A percentile compares a stretch with the other conserved stretches of the same genome.
phyloP scores from a whole-genome alignment of 805 yeast genomes.

The Candida vartiovaarae region DNA sequence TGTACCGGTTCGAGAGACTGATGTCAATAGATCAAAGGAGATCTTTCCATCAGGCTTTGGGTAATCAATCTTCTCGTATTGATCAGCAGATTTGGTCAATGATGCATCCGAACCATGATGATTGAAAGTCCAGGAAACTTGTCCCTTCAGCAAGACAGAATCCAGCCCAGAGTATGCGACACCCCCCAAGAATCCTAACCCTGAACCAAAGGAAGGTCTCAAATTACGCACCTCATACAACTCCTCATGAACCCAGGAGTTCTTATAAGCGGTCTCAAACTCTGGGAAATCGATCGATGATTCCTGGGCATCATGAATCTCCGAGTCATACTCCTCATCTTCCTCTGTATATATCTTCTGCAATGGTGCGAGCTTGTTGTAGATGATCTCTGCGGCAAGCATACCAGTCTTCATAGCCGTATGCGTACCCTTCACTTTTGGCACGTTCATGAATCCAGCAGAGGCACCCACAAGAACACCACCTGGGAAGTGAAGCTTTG shows the following conservation, averaged over 20 bases:
- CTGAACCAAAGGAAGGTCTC: slow-evolving; percentile 81
- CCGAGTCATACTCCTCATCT: slow-evolving; percentile 34
- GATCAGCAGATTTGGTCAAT: slow-evolving; percentile 59
- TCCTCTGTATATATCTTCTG: slow-evolving; percentile 34
- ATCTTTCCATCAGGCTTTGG: slow-evolving; percentile 95
- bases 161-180: slow-evolving; percentile 77
- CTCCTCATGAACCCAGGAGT: slow-evolving; percentile 86
- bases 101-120: slow-evolving; percentile 66
- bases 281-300: slow-evolving; percentile 42
- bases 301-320: slow-evolving; percentile 32
- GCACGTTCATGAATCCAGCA: slow-evolving; percentile 96
- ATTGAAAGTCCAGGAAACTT: slow-evolving; percentile 81
- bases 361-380: slow-evolving; percentile 40
- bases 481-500: slow-evolving; percentile 88
- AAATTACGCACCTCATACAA: slow-evolving; percentile 80
- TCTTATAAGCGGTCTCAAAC: slow-evolving; percentile 58
- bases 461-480: slow-evolving; percentile 92
- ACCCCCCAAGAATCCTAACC: slow-evolving; percentile 78
- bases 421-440: slow-evolving; percentile 96
- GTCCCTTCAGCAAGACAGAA: slow-evolving; percentile 71
- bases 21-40: slow-evolving; percentile 86
- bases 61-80: slow-evolving; percentile 68
- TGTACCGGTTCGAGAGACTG: slow-evolving; percentile 96
- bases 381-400: slow-evolving; percentile 86
- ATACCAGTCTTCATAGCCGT: slow-evolving; percentile 96